Percentiles rank a stretch among this genome's conserved stretches.
Evolutionary conservation across 176 grass and related monocot species (phyloP).

Genomic region (Rhynchospora tenuis): DNA sequence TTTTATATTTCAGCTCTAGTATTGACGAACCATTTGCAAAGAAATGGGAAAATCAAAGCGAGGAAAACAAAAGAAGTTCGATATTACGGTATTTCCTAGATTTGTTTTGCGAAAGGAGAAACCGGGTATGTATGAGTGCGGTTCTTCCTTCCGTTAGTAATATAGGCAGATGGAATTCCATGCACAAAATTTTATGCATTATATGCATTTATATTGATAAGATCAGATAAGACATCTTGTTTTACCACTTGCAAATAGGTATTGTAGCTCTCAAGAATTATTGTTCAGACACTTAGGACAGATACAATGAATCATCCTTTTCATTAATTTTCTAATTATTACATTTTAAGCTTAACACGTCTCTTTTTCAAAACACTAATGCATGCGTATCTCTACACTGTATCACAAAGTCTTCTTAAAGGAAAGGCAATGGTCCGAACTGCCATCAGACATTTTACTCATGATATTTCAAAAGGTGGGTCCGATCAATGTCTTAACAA

Average conservation of each 20-base stretch:
- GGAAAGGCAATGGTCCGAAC: not conserved
- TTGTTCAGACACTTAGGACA: not conserved
- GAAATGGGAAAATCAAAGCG: not conserved
- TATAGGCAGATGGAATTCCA: not conserved
- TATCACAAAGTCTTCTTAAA: not conserved
- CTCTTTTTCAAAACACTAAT: not conserved
- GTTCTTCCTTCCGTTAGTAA: not conserved
- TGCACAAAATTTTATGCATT: not conserved
- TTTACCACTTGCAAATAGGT: not conserved
- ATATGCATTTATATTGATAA: not conserved
- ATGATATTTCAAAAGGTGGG: not conserved
- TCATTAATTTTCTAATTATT: not conserved
- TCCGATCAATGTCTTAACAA: not conserved
- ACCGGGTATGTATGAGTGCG: not conserved
- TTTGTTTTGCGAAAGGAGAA: not conserved
- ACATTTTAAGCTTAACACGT: not conserved
- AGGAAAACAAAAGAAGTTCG: not conserved
- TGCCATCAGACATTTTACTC: not conserved
- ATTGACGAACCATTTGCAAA: not conserved
- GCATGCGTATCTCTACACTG: not conserved
- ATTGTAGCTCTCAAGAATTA: not conserved
- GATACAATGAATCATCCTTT: not conserved
- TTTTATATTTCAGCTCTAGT: not conserved
- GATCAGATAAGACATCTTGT: not conserved
- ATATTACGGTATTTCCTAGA: too few relatives aligned